Evolutionary conservation across 768 basidiomycete genomes (phyloP), one percentile per base, ranked within the genome.

Genomic region (Boletellus sp.): DNA sequence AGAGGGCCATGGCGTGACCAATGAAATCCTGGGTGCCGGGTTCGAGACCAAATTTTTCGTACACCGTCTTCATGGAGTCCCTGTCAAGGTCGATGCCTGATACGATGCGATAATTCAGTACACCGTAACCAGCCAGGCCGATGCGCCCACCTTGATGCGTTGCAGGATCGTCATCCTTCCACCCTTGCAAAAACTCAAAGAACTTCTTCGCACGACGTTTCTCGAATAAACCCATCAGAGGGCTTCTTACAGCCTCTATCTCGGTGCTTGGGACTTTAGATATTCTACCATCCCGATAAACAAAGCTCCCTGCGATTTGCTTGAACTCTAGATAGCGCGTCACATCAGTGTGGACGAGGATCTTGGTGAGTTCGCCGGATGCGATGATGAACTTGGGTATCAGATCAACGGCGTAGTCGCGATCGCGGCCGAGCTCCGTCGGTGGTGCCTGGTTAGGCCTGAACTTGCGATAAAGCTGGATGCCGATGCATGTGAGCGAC

Each of bases 381-480:
- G 96, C 88, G 61, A 98, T 94, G 77, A 98, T 98, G 77, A 99
- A 99, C 73, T 99, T 98, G 67, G 96, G 94, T 63, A 97, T 87
- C 57, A 97, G 85, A 77, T 97, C 96, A 58, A 98, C 87, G 48
- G 93, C 93, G 63, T 96, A 99, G 75, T 98, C 96, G 52, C 96
- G 83, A 74, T 98, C 96, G 45, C 95, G 87, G 39, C 96, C 96
- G 43, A 98, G 84, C 58, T 89, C 88, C 33, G 81, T 63, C 3
- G 96, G 93, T 24, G 88, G 79, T 22, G 81, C 59, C 66, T 90
- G 79, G 61, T 85, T 75, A 34, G 82, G 77, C 32, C 92, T 83
- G 81, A 96, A 99, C 71, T 97, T 90, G 74, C 93, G 89, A 72
- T 93, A 97, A 56, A 99, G 82, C 94, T 98, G 64, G 53, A 53